Evolutionary conservation across 129 eudicot genomes (phyloP).

Genomic region (Lactuca saligna): DNA sequence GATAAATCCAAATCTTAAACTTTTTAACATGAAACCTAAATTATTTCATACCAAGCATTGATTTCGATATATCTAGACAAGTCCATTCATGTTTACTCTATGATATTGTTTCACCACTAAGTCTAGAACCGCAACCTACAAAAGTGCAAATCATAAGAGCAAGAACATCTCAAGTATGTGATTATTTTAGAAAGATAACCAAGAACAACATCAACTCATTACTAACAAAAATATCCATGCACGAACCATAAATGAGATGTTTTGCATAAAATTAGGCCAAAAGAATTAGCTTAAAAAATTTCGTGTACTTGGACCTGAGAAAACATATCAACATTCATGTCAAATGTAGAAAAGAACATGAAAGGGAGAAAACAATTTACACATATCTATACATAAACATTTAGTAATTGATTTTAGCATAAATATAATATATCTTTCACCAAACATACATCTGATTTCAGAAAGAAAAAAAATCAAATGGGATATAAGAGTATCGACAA

Average conservation of each 20-base stretch:
- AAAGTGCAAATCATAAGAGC: conserved; percentile 4
- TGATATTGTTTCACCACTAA: conserved; percentile 90
- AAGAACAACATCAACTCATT: background rate
- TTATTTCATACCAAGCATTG: conserved; percentile 70
- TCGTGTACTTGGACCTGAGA: too few relatives aligned
- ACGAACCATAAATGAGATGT: too few relatives aligned
- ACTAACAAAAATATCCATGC: background rate
- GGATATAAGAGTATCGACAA: too few relatives aligned
- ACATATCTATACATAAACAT: too few relatives aligned
- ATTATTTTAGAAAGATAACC: background rate
- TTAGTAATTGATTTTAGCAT: too few relatives aligned
- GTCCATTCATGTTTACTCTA: conserved; percentile 91
- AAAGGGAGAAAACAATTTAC: conserved; percentile 25
- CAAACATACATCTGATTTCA: too few relatives aligned
- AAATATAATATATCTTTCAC: too few relatives aligned
- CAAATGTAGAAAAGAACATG: too few relatives aligned
- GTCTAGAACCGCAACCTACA: conserved; percentile 95
- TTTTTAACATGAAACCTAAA: background rate
- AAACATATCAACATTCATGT: background rate
- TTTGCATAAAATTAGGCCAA: too few relatives aligned
- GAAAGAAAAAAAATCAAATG: too few relatives aligned
- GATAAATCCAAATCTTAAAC: background rate
- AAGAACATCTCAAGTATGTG: background rate
- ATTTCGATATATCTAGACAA: conserved; percentile 81
- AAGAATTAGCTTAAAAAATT: too few relatives aligned